A percentile compares a stretch with the other conserved stretches of the same genome.
Conservation (phyloP, 768 basidiomycete species). For the Mycena epipterygia region DNA sequence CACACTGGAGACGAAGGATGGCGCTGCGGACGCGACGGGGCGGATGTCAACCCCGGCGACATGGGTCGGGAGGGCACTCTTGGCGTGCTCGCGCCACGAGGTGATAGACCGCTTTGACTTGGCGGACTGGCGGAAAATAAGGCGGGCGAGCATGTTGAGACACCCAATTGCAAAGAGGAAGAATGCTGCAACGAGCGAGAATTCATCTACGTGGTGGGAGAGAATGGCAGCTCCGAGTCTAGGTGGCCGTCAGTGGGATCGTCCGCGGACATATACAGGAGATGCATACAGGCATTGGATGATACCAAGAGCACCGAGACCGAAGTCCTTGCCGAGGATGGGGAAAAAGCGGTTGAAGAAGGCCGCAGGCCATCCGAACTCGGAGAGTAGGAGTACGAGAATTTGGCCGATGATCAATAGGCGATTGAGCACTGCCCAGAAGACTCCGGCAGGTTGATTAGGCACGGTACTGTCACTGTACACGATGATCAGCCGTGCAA, state of each 20-base stretch:
- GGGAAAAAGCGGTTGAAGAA: constrained; percentile 92
- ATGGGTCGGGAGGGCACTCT: constrained; percentile 67
- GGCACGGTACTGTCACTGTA: constrained; percentile 84
- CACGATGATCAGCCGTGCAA: constrained; percentile 6
- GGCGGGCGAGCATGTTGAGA: constrained; percentile 84
- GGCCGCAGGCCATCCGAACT: constrained; percentile 81
- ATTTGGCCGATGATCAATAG: constrained; percentile 91
- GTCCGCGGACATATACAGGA: neutral
- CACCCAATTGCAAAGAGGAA: constrained; percentile 94
- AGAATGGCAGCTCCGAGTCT: constrained; percentile 81
- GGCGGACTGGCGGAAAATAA: constrained; percentile 76
- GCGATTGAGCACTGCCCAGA: constrained; percentile 92
- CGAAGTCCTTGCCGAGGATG: constrained; percentile 86
- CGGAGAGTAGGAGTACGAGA: constrained; percentile 84
- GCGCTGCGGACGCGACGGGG: constrained; percentile 49
- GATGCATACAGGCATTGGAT: constrained; percentile 85
- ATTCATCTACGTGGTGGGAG: constrained; percentile 86
- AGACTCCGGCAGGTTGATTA: constrained; percentile 81
- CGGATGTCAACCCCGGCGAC: constrained; percentile 53
- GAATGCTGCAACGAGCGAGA: constrained; percentile 92
- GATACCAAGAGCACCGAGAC: constrained; percentile 88
- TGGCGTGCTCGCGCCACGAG: constrained; percentile 70
- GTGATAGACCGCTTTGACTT: constrained; percentile 74
- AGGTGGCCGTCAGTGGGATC: neutral
- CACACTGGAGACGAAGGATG: constrained; percentile 54